A percentile compares a stretch with the other conserved stretches of the same genome.
phyloP scores from a whole-genome alignment of 2,329 filamentous ascomycete species.

The Hypoxylon sp. region DNA sequence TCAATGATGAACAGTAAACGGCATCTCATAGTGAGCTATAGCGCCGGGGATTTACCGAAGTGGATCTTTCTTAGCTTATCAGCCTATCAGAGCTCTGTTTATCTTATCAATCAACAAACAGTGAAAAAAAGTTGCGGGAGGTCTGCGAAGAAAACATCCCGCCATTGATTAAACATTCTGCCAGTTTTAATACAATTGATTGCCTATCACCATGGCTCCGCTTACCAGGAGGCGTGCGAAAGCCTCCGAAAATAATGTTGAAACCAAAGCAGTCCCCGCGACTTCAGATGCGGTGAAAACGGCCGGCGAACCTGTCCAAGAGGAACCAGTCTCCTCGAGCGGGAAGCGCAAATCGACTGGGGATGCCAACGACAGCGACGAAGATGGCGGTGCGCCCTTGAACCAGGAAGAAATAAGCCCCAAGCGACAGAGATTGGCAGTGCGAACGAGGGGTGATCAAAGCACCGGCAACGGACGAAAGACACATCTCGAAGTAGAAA shows the following conservation, averaged over 20 bases:
- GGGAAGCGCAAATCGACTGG: slow-evolving; percentile 41
- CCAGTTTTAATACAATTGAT: not conserved
- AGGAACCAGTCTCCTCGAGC: slow-evolving; percentile 34
- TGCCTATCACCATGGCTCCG: slow-evolving; percentile 44
- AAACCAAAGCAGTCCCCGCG: not conserved
- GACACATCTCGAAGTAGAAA: slow-evolving; percentile 46
- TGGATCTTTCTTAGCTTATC: slow-evolving; percentile 13
- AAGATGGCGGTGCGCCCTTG: slow-evolving; percentile 5
- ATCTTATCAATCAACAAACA: slow-evolving; percentile 46
- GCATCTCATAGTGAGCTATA: not conserved
- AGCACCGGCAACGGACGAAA: slow-evolving; percentile 30
- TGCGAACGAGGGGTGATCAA: slow-evolving; percentile 44
- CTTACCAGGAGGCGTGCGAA: slow-evolving; percentile 47
- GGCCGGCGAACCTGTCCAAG: slow-evolving; percentile 27
- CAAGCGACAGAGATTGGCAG: slow-evolving; percentile 45
- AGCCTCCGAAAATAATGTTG: slow-evolving; percentile 8
- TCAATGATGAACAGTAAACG: not conserved
- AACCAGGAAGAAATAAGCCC: slow-evolving; percentile 29
- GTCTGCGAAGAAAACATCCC: slow-evolving; percentile 12
- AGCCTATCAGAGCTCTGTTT: slow-evolving; percentile 35
- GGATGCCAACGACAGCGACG: slow-evolving; percentile 13
- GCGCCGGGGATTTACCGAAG: slow-evolving; percentile 26
- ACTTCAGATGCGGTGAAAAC: slow-evolving; percentile 8
- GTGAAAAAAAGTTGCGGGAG: slow-evolving; percentile 38
- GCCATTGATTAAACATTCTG: slow-evolving; percentile 14